Percentiles rank a stretch among this genome's conserved stretches.
These are phyloP conservation scores for Aquilaria sinensis DNA, from an alignment of 345 rosid species.

Conservation along the genomic window DNA sequence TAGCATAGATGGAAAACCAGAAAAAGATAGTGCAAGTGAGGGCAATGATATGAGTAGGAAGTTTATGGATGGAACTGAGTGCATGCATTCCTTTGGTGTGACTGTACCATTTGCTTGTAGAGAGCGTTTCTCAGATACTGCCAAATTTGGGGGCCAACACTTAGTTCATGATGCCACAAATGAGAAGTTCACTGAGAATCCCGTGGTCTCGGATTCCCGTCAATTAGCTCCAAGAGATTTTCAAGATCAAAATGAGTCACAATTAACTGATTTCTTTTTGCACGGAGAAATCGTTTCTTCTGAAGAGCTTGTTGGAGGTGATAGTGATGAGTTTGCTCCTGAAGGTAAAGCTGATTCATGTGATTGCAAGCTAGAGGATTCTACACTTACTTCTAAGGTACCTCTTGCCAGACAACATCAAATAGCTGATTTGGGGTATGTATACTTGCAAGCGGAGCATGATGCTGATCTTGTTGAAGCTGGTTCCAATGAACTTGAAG, in stretches of 20 bases:
- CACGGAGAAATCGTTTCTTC: constrained; percentile 15
- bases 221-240: constrained; percentile 14
- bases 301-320: constrained; percentile 17
- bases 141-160: constrained; percentile 15
- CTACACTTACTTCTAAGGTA: constrained; percentile 8
- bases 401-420: constrained; percentile 21
- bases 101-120: constrained; percentile 18
- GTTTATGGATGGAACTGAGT: constrained; percentile 15
- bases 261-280: constrained; percentile 12
- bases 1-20: constrained; percentile 13
- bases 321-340: constrained; percentile 7
- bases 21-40: constrained; percentile 17
- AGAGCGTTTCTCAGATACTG: constrained; percentile 8
- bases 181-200: constrained; percentile 19
- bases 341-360: constrained; percentile 7
- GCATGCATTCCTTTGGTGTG: constrained; percentile 18
- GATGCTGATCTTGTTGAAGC: constrained; percentile 23
- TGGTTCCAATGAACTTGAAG: constrained; percentile 17
- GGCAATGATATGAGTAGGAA: constrained; percentile 14
- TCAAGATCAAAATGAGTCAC: constrained; percentile 15
- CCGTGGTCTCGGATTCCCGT: constrained; percentile 19
- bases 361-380: constrained; percentile 12
- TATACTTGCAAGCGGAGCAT: constrained; percentile 13
- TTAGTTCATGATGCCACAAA: constrained; percentile 20
- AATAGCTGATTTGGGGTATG: constrained; percentile 10